A percentile compares a stretch with the other conserved stretches of the same genome.
phyloP scores from a whole-genome alignment of 108 stramenopile genomes.

The Pseudonitzschia delicatissima region DNA sequence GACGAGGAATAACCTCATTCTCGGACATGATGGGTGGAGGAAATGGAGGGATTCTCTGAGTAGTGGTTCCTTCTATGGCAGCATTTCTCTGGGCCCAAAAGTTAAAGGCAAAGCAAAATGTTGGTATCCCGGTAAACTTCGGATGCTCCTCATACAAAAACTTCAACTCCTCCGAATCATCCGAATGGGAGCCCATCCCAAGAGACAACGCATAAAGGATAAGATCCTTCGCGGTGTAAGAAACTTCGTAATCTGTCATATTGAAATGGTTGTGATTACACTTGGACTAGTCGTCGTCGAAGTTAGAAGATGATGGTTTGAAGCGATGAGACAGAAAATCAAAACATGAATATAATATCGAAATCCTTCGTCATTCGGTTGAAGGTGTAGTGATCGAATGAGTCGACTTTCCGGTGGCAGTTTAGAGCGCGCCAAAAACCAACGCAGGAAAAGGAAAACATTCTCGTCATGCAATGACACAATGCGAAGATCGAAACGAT shows the following conservation, averaged over 20 bases:
- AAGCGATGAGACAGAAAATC: too few species aligned
- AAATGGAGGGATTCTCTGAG: conserved; percentile 55
- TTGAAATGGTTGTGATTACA: neutral
- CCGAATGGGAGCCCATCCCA: conserved; percentile 51
- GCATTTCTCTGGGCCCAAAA: conserved; percentile 41
- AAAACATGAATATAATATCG: too few species aligned
- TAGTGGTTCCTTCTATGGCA: neutral
- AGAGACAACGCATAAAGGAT: conserved; percentile 43
- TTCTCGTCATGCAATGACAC: too few species aligned
- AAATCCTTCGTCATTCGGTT: too few species aligned
- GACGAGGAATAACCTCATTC: conserved; percentile 32
- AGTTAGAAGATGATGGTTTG: too few species aligned
- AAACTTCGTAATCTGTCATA: neutral
- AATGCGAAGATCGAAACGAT: too few species aligned
- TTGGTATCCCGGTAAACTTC: conserved; percentile 57
- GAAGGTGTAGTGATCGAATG: too few species aligned
- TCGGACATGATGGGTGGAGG: conserved; percentile 54
- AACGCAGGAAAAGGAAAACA: too few species aligned
- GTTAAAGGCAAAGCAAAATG: conserved; percentile 49
- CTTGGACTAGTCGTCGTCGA: too few species aligned
- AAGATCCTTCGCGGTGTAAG: conserved; percentile 11
- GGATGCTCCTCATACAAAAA: conserved; percentile 64
- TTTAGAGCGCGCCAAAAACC: too few species aligned
- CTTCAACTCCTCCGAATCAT: conserved; percentile 37
- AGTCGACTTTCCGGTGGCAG: too few species aligned